Evolutionary conservation across 2,329 filamentous ascomycete species (phyloP), one percentile per base, ranked within the genome.

Genomic region (Apiospora hydei): DNA sequence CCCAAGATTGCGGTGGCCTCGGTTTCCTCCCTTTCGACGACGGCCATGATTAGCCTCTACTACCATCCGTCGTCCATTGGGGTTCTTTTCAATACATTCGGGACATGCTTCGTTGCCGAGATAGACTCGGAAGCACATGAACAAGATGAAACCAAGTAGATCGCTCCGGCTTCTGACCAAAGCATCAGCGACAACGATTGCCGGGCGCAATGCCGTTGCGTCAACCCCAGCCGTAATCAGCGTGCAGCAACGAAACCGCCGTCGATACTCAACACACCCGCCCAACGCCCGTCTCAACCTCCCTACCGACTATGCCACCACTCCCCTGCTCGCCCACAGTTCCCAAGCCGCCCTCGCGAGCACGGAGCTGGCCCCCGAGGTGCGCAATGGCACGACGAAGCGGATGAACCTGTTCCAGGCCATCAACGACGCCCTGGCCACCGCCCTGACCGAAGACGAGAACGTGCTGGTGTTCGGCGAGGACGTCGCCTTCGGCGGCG

Each of bases 401-500:
- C 93, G 94, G 76, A 93, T 97, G 88, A 98, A 98, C 83, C 88
- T 98, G 49, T 98, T 96, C 84, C 94, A 97, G 81, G 92, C 96
- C 69, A 91, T 99, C 85, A 98, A 98, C 81, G 91, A 96, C 75
- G 95, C 96, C 14, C 87, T 99, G 30, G 90, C 93, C 30, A 93
- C 92, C 72, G 94, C 96, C 34, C 88, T 99, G 41, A 90, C 92
- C 21, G 90, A 92, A 47, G 95, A 98, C 77, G 94, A 97, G 75
- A 91, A 92, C 24, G 94, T 98, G 30, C 85, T 98, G 71, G 88
- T 99, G 13, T 99, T 99, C 78, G 96, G 96, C 57, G 96, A 99
- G 83, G 96, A 99, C 80, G 95, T 99, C 10, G 94, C 96, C 18
- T 99, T 99, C 75, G 96, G 96, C 57, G 96, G 96, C 70, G 96